These are phyloP conservation scores for Tylopilus cervinicoccineus DNA, from an alignment of 768 basidiomycete genomes.

Conservation along the genomic window DNA sequence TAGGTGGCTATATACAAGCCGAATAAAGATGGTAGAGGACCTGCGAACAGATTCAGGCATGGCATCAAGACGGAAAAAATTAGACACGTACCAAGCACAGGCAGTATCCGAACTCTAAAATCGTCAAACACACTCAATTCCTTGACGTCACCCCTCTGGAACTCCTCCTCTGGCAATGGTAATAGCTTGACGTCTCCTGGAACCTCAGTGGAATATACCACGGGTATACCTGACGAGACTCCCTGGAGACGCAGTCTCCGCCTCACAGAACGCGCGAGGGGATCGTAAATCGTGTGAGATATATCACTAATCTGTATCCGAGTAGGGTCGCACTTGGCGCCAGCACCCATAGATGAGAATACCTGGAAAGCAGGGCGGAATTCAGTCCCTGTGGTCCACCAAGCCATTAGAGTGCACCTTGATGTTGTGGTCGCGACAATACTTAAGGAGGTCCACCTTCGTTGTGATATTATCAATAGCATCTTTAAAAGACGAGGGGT, in stretches of 20 bases:
- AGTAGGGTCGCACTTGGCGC: slow-evolving; percentile 92
- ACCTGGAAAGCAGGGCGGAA: slow-evolving; percentile 43
- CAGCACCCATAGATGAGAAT: slow-evolving; percentile 96
- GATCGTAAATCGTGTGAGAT: slow-evolving; percentile 88
- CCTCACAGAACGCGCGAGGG: slow-evolving; percentile 88
- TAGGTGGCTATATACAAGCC: slow-evolving; percentile 89
- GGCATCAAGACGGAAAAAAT: background rate
- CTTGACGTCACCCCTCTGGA: slow-evolving; percentile 81
- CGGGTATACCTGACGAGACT: slow-evolving; percentile 68
- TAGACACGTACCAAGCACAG: slow-evolving; percentile 67
- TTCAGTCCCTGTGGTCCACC: background rate
- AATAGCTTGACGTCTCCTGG: slow-evolving; percentile 85
- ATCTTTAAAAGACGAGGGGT: slow-evolving; percentile 43
- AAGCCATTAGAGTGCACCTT: slow-evolving; percentile 46
- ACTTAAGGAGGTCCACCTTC: slow-evolving; percentile 89
- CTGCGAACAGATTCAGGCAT: slow-evolving; percentile 9
- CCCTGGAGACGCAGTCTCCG: slow-evolving; percentile 63
- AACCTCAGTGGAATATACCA: slow-evolving; percentile 95
- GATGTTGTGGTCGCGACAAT: slow-evolving; percentile 76
- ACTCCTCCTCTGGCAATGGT: slow-evolving; percentile 90
- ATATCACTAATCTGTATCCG: slow-evolving; percentile 95
- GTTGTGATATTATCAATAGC: slow-evolving; percentile 98
- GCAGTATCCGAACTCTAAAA: slow-evolving; percentile 90
- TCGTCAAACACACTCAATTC: slow-evolving; percentile 90
- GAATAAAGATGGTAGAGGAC: slow-evolving; percentile 82